phyloP scores from a whole-genome alignment of 177 flowering plant species.

The Vitis hybrid region DNA sequence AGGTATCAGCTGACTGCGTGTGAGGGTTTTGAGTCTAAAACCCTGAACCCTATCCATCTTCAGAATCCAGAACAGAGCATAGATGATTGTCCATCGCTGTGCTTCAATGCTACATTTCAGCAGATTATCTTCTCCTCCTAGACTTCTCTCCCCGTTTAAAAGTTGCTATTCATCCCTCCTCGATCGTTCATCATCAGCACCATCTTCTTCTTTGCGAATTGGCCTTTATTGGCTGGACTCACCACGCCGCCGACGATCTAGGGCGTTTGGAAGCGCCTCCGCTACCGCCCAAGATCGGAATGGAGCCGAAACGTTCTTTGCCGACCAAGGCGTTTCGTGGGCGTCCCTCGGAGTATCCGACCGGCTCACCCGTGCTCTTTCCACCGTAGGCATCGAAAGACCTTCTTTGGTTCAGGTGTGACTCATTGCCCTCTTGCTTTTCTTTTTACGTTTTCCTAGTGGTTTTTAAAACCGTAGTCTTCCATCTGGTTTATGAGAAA shows the following conservation, averaged over 20 bases:
- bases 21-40: conserved; percentile 5
- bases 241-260: conserved; percentile 13
- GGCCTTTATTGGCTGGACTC: conserved; percentile 13
- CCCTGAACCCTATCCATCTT: conserved; percentile 8
- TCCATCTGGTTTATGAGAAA: neutral
- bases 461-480: no score
- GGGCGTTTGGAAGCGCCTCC: conserved; percentile 23
- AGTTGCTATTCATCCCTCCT: neutral
- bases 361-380: conserved; percentile 56
- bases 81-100: conserved; percentile 27
- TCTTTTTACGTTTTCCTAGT: neutral
- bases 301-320: conserved; percentile 51
- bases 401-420: conserved; percentile 83
- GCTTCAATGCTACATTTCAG: conserved; percentile 28
- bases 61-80: neutral
- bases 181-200: conserved; percentile 9
- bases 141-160: conserved; percentile 1
- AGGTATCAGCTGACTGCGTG: no score
- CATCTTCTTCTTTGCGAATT: conserved; percentile 9
- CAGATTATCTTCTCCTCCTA: conserved; percentile 19
- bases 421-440: neutral
- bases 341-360: conserved; percentile 71
- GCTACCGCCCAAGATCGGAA: conserved; percentile 10
- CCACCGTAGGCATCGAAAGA: conserved; percentile 47
- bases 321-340: conserved; percentile 75